Percentiles rank a stretch among this genome's conserved stretches.
Evolutionary conservation across 179 eudicot species (phyloP).

Genomic region (Vitellaria paradoxa): DNA sequence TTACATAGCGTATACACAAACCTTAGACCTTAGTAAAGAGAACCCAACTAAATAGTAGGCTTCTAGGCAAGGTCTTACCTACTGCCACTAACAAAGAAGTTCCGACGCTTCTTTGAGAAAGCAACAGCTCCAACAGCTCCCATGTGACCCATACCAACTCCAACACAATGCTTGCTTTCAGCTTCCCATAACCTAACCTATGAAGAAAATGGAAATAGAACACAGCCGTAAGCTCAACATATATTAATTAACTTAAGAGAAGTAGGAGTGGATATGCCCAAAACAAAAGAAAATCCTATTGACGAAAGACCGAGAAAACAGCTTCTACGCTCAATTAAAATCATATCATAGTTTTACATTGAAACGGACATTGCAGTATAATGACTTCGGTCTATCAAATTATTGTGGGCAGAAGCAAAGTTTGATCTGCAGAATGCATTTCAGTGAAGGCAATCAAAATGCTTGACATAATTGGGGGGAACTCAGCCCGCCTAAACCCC

Average conservation of each 20-base stretch:
- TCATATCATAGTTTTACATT: not conserved
- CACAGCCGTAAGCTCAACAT: not conserved
- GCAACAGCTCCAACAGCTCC: constrained; percentile 96
- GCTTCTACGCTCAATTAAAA: not conserved
- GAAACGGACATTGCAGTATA: not conserved
- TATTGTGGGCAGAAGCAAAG: not conserved
- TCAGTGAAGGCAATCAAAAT: not conserved
- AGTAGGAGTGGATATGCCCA: not conserved
- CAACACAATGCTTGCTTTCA: constrained; percentile 52
- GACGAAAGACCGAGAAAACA: not conserved
- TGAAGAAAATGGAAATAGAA: constrained; percentile 13
- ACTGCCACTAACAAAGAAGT: constrained; percentile 92
- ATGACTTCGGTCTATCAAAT: not conserved
- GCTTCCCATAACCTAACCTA: constrained; percentile 97
- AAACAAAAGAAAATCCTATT: not conserved
- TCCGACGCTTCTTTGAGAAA: constrained; percentile 63
- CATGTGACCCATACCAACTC: constrained; percentile 82
- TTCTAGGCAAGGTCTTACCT: constrained; percentile 44
- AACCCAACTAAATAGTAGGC: not conserved
- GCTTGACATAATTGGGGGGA: not conserved
- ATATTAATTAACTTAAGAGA: not conserved
- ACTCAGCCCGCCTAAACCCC: no score
- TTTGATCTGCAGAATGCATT: not conserved
- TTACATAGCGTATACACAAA: not conserved
- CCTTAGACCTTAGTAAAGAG: not conserved